Percentiles rank a stretch among this genome's conserved stretches.
phyloP scores from a whole-genome alignment of 176 grass and related monocot genomes.

The Lolium multiflorum region DNA sequence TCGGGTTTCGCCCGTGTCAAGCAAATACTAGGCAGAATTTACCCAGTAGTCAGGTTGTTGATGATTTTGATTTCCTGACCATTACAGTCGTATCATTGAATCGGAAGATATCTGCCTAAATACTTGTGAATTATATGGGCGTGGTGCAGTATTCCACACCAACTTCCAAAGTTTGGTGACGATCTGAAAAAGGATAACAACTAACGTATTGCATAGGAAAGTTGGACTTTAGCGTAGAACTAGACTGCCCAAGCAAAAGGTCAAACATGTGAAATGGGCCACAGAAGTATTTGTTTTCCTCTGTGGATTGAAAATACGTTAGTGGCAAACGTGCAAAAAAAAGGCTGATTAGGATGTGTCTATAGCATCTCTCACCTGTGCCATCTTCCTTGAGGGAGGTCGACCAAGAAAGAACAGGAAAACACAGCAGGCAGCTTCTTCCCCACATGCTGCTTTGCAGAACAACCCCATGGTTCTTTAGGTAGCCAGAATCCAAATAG shows the following conservation, averaged over 20 bases:
- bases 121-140: slow-evolving; percentile 13
- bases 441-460: slow-evolving; percentile 14
- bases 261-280: slow-evolving; percentile 48
- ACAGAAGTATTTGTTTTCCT: slow-evolving; percentile 29
- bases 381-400: slow-evolving; percentile 28
- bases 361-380: slow-evolving; percentile 45
- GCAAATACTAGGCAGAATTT: not conserved
- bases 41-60: not conserved
- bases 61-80: slow-evolving; percentile 6
- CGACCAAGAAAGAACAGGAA: not conserved
- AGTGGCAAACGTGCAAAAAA: slow-evolving; percentile 56
- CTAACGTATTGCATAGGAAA: slow-evolving; percentile 41
- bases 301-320: slow-evolving; percentile 28
- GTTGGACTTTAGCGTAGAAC: slow-evolving; percentile 52
- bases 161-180: slow-evolving; percentile 45
- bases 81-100: not conserved
- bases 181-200: slow-evolving; percentile 4
- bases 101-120: slow-evolving; percentile 43
- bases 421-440: slow-evolving; percentile 29
- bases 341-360: slow-evolving; percentile 46
- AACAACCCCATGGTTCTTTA: slow-evolving; percentile 22
- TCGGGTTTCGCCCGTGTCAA: not conserved
- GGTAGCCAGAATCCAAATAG: slow-evolving; percentile 23
- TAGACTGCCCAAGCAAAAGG: slow-evolving; percentile 42
- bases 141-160: slow-evolving; percentile 45